Conservation (phyloP, 768 basidiomycete species). For the Pleurotus eryngii region DNA sequence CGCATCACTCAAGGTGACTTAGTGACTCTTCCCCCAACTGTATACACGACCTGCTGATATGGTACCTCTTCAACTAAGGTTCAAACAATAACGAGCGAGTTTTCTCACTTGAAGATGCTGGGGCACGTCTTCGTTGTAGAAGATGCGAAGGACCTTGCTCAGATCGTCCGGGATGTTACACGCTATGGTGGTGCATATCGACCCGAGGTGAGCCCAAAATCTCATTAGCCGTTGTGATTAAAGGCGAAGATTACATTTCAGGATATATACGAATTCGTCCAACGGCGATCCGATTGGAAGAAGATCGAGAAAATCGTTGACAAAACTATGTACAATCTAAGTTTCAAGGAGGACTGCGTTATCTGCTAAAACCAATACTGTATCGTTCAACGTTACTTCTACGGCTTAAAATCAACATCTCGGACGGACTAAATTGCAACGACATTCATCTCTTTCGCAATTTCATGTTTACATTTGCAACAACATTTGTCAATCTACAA, state of each 20-base stretch:
- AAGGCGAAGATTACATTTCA: not conserved
- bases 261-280: slow-evolving; percentile 97
- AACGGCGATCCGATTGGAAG: slow-evolving; percentile 95
- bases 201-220: slow-evolving; percentile 65
- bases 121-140: slow-evolving; percentile 95
- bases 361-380: slow-evolving; percentile 30
- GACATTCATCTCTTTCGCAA: not conserved
- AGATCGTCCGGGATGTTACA: slow-evolving; percentile 93
- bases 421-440: not conserved
- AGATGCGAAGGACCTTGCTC: slow-evolving; percentile 93
- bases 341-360: slow-evolving; percentile 90
- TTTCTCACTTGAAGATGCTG: slow-evolving; percentile 93
- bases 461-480: too few relatives aligned
- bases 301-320: slow-evolving; percentile 96
- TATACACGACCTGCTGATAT: not conserved
- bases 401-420: not conserved
- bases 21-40: not conserved
- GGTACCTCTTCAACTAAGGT: slow-evolving; percentile 37
- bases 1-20: slow-evolving; percentile 69
- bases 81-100: slow-evolving; percentile 80
- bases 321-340: slow-evolving; percentile 91
- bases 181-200: slow-evolving; percentile 93
- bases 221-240: not conserved
- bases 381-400: not conserved
- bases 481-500: too few relatives aligned